Evolutionary conservation across 345 rosid genomes (phyloP), one percentile per base, ranked within the genome.

Genomic region (Salix exigua): DNA sequence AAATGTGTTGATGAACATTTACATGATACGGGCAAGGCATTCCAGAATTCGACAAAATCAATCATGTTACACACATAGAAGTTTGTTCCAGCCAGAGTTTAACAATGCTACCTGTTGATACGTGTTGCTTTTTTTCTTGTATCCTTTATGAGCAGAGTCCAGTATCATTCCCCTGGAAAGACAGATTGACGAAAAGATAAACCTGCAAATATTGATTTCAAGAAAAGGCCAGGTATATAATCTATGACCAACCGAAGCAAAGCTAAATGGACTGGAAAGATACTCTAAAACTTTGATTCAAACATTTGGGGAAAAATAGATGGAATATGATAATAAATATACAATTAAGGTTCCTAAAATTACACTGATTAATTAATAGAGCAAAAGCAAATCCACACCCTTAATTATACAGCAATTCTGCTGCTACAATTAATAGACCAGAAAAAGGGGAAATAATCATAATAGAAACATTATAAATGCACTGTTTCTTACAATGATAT

Each of bases 401-500:
- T 74, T 81, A 81, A 73, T 81, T 77, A 73, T 74, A 73, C 81
- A 85, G 71, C 58, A 63, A 72, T 80, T 73, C 78, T 71, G 63
- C 78, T 33, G 70, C 73, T 76, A 79, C 77, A 69, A 76, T 19
- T 51, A 19, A 19, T 51, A 76, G 77, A 84, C 75, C 72, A 25
- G 44, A 25, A 70, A 70, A 69, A 7, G 48, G 68, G 74, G 40
- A 76, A 75, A 69, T 66, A 51, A 83, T 80, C 64, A 67, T 77
- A 81, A 62, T 21, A 2, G 28, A 37, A 82, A 75, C 74, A 70
- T 78, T 77, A 82, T 9, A 85, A 88, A 79, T 16, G 78, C 91
- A 79, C 68, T 10, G 50, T 85, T 83, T 75, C 89, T 84, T 83
- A 82, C 81, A 85, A 88, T 87, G 87, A 82, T 89, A 89, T 90